Evolutionary conservation across 257 asterid species (phyloP), one percentile per base, ranked within the genome.

Genomic region (Solanum pennellii): DNA sequence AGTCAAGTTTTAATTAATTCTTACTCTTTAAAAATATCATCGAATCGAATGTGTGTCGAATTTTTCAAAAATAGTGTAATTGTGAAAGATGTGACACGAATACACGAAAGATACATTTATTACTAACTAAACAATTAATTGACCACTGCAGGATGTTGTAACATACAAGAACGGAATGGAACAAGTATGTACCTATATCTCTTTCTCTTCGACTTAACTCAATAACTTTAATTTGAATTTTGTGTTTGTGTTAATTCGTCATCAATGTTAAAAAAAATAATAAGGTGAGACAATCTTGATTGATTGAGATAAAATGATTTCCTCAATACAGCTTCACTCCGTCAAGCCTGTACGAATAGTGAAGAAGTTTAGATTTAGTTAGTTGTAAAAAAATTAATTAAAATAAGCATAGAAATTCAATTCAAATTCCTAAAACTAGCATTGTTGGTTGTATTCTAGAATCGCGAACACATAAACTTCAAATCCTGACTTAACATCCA

Each of bases 71-170:
- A 3, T 60, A 60, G 14, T 62, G 16, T 1, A n/a, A 11, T 23
- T n/a, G 3, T n/a, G 16, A 62, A 62, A 7, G 6, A 62, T 62
- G 1, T 62, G 2, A 62, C 9, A n/a, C 1, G 2, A 62, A 10
- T 62, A 0, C 15, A 31, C 31, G 31, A 31, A 31, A 31, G 31
- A 31, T 31, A 31, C 31, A 31, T 31, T 31, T 31, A 31, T 88
- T 84, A 89, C 71, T 73, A 82, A 41, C 93, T 69, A 14, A 69
- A 69, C 7, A 69, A 7, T 71, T 72, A 37, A 90, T 86, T 90
- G 82, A 83, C 89, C 41, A 86, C 86, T 91, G 93, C 98, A 97
- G 99, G 99, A 95, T 25, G 91, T 94, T 85, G 79, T 97, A 47
- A 89, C 95, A 83, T 77, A 86, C 89, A 93, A 93, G 88, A 94